Conservation (phyloP, 345 rosid genomes). For the Salix brachista region DNA sequence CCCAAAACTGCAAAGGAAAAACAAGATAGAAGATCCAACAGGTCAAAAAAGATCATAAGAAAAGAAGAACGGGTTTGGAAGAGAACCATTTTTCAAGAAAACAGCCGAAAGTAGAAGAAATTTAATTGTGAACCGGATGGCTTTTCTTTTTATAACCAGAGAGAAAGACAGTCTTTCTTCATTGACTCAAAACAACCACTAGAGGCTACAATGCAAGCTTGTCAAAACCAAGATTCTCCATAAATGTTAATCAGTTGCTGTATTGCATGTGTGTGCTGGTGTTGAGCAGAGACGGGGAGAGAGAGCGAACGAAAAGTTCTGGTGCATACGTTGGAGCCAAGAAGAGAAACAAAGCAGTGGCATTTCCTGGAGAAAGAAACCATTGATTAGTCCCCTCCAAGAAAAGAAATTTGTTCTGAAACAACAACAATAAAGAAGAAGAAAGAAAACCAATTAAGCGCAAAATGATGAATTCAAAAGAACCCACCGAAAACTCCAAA, state of each 20-base stretch:
- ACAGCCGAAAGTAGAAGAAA: neutral
- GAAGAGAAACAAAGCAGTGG: slow-evolving; percentile 91
- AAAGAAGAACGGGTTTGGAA: neutral
- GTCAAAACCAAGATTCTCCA: neutral
- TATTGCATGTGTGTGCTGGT: neutral
- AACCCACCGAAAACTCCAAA: slow-evolving; percentile 83
- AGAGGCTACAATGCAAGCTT: neutral
- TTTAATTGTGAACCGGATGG: neutral
- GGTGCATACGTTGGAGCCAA: slow-evolving; percentile 71
- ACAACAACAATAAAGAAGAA: slow-evolving; percentile 1
- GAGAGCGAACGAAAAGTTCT: neutral
- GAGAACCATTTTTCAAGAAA: neutral
- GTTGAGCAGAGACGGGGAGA: neutral
- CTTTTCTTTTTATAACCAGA: neutral
- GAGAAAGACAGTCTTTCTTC: neutral
- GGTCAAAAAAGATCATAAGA: neutral
- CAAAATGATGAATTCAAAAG: slow-evolving; percentile 5
- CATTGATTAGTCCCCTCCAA: neutral
- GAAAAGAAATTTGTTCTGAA: neutral
- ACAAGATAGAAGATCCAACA: neutral
- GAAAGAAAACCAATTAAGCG: neutral
- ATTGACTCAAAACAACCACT: neutral
- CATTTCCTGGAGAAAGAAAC: slow-evolving; percentile 55
- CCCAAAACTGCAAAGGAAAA: neutral
- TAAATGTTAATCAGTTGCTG: neutral